phyloP scores from a whole-genome alignment of 2,329 filamentous ascomycete species.

The Pestalotiopsis sp. region DNA sequence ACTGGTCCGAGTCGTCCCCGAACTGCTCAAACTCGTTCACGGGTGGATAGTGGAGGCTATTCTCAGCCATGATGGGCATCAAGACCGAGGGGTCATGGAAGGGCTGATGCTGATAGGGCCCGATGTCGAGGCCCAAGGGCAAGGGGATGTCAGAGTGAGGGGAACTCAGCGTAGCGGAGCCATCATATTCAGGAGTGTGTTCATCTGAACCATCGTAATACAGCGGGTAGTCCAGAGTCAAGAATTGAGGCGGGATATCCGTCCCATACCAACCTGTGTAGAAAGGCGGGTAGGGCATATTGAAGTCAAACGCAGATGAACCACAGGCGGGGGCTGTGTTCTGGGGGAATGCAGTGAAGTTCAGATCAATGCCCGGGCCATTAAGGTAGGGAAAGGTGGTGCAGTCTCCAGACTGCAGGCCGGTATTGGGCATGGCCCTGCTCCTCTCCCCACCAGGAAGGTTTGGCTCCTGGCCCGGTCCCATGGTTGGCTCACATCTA shows the following conservation, averaged over 20 bases:
- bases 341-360: not conserved
- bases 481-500: constrained; percentile 5
- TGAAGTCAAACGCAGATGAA: not conserved
- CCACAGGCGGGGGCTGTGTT: not conserved
- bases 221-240: not conserved
- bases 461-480: not conserved
- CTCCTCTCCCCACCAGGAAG: not conserved
- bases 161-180: not conserved
- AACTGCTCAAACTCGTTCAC: not conserved
- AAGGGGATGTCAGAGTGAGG: not conserved
- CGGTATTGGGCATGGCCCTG: constrained; percentile 5
- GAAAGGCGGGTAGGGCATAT: not conserved
- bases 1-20: not conserved
- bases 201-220: not conserved
- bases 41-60: not conserved
- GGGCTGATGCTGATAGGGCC: not conserved
- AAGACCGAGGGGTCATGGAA: not conserved
- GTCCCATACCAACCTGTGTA: not conserved
- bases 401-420: not conserved
- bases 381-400: not conserved
- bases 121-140: not conserved
- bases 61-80: not conserved
- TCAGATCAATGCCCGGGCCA: constrained; percentile 11
- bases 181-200: not conserved
- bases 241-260: not conserved